Evolutionary conservation across 2,329 filamentous ascomycete species (phyloP).

Genomic region (Aotearoamyces nothofagi): DNA sequence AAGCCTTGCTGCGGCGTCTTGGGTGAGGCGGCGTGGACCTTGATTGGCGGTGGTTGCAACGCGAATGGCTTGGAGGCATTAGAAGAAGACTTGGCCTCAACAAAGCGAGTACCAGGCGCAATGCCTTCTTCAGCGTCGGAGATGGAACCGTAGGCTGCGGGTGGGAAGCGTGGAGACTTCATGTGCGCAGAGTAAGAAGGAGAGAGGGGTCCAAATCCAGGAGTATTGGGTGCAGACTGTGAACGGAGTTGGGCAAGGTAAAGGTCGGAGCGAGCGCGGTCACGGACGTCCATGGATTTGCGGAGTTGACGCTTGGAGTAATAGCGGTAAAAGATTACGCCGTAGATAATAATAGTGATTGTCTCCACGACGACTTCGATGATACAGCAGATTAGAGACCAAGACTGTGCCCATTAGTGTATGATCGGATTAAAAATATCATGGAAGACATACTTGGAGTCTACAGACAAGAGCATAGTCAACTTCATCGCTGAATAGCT

Average conservation of each 20-base stretch:
- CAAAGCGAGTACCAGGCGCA: conserved; percentile 33
- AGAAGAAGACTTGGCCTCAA: conserved; percentile 48
- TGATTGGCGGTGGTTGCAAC: conserved; percentile 71
- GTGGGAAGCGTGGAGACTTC: conserved; percentile 40
- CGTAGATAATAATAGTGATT: conserved; percentile 85
- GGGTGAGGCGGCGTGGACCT: conserved; percentile 64
- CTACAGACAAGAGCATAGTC: conserved; percentile 86
- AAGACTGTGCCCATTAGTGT: conserved; percentile 48
- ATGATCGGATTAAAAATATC: conserved; percentile 6
- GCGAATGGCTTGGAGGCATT: conserved; percentile 53
- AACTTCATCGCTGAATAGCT: conserved; percentile 67
- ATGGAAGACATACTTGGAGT: conserved; percentile 45
- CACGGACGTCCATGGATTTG: conserved; percentile 93
- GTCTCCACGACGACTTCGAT: conserved; percentile 91
- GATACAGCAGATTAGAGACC: conserved; percentile 89
- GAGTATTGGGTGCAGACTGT: conserved; percentile 90
- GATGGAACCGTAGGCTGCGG: conserved; percentile 32
- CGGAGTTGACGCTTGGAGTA: conserved; percentile 90
- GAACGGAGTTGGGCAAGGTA: conserved; percentile 76
- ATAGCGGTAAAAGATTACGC: conserved; percentile 90
- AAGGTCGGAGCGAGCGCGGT: conserved; percentile 85
- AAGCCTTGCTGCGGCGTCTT: conserved; percentile 50
- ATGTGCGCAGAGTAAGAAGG: conserved; percentile 29
- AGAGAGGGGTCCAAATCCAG: conserved; percentile 64
- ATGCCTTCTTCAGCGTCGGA: conserved; percentile 36